Evolutionary conservation across 73 alveolate genomes (phyloP).

Genomic region (Paramecium octaurelia): DNA sequence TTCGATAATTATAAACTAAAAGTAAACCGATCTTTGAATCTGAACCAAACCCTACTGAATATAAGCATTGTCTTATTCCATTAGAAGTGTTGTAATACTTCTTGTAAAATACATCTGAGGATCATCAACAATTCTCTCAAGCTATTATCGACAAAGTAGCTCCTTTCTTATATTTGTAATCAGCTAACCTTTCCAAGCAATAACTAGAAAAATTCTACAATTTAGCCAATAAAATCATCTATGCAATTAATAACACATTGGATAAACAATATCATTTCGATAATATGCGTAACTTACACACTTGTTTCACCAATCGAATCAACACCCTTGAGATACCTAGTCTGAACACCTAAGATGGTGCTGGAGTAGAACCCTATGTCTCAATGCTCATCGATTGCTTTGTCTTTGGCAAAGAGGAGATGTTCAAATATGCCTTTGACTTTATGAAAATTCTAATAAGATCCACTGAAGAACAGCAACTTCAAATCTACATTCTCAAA

Average conservation of each 20-base stretch:
- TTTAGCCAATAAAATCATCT: neutral
- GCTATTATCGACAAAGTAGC: neutral
- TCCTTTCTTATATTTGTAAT: constrained; percentile 3
- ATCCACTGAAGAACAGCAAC: neutral
- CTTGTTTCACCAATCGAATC: neutral
- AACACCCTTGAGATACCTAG: neutral
- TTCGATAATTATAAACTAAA: neutral
- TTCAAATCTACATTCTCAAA: neutral
- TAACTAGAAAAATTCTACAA: neutral
- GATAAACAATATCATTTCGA: constrained; percentile 7
- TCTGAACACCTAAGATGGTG: neutral
- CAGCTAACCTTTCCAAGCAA: neutral
- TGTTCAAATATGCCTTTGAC: neutral
- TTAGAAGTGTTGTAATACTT: neutral
- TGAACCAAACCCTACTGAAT: neutral
- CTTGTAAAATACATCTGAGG: constrained; percentile 30
- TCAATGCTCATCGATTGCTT: constrained; percentile 3
- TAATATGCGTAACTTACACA: neutral
- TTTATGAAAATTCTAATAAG: neutral
- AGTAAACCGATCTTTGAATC: neutral
- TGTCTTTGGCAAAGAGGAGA: constrained; percentile 23
- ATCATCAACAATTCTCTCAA: neutral
- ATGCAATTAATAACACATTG: neutral
- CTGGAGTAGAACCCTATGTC: neutral
- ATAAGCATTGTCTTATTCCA: neutral